Conservation (phyloP, 73 alveolate genomes). For the Paramecium primaurelia region DNA sequence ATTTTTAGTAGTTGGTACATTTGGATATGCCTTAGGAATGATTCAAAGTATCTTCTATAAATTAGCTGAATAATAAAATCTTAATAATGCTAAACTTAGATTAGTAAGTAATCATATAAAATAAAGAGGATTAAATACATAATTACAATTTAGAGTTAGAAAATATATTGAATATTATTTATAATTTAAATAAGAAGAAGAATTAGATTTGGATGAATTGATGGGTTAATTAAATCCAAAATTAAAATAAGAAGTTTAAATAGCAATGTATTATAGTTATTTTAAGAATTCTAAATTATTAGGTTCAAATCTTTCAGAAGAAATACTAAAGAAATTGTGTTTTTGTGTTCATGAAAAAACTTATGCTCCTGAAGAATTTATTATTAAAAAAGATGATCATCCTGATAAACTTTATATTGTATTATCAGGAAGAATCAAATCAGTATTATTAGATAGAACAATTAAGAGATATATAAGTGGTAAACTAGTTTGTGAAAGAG, state of each 20-base stretch:
- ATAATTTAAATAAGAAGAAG: slow-evolving; percentile 36
- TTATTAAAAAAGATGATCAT: background rate
- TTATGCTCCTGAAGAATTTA: slow-evolving; percentile 40
- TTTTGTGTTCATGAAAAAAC: slow-evolving; percentile 7
- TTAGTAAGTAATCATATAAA: background rate
- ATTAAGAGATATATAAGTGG: background rate
- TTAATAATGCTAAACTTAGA: slow-evolving; percentile 8
- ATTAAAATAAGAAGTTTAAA: slow-evolving; percentile 23
- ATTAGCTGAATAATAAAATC: slow-evolving; percentile 15
- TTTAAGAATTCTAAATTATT: background rate
- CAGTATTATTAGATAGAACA: background rate
- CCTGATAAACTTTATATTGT: background rate
- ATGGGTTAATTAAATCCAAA: slow-evolving; percentile 23
- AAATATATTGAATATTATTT: slow-evolving; percentile 39
- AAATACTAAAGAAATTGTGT: background rate
- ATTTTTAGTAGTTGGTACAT: background rate
- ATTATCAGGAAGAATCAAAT: background rate
- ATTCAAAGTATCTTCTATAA: slow-evolving; percentile 4
- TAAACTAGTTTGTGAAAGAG: background rate
- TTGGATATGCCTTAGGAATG: slow-evolving; percentile 52
- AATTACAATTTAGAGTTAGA: slow-evolving; percentile 39
- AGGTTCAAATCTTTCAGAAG: background rate
- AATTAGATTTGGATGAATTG: slow-evolving; percentile 10
- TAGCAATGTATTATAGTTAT: background rate
- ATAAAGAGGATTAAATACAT: slow-evolving; percentile 5